Base-by-base conservation (phyloP, 1,139 yeast species). In the Meyerozyma elateridarum region DNA sequence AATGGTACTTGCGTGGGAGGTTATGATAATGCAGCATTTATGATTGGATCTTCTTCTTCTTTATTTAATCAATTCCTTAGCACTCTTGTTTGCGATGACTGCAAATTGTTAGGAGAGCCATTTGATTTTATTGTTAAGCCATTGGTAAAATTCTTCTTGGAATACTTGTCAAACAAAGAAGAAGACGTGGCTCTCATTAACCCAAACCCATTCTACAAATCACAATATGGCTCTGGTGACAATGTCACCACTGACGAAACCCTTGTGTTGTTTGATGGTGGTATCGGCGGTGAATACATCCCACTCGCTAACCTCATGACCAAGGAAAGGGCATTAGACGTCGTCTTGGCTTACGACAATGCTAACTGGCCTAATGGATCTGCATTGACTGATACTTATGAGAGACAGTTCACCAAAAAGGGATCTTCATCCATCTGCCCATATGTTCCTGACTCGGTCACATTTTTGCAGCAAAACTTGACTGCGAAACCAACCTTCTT, bases 1-100 rank as follows among this genome's bases (percentile, higher is more conserved):
- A 33, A 32, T 8, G 56, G 49, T 28, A 45, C 44, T 12, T 84
- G 94, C 59, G 58, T 75, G 36, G 70, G 65, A 9, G 94, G 93
- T 2, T 79, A 71, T 41, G 94, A 84, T 54, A 84, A 84, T 51
- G 81, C 84, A 5, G 94, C 89, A 1, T 84, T 74, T 52, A 63
- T 81, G 25, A 58, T 83, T 56, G 94, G 93, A 27, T 80, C 93
- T 2, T 81, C 93, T 0, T 80, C 94, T 0, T 69, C 91, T 1
- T 62, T 87, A 36, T 87, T 85, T 61, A 85, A 85, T 56, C 76
- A 77, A 50, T 77, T 81, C 45, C 53, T 83, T 27, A 60, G 81
- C 37, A 73, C 73, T 37, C 56, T 82, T 39, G 80, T 79, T 37
- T 64, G 69, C 41, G 61, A 55, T 6, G 52, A 51, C 19, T 62